These are phyloP conservation scores for Geoglossum cookeanum DNA, from an alignment of 2,329 filamentous ascomycete genomes.

Conservation along the genomic window DNA sequence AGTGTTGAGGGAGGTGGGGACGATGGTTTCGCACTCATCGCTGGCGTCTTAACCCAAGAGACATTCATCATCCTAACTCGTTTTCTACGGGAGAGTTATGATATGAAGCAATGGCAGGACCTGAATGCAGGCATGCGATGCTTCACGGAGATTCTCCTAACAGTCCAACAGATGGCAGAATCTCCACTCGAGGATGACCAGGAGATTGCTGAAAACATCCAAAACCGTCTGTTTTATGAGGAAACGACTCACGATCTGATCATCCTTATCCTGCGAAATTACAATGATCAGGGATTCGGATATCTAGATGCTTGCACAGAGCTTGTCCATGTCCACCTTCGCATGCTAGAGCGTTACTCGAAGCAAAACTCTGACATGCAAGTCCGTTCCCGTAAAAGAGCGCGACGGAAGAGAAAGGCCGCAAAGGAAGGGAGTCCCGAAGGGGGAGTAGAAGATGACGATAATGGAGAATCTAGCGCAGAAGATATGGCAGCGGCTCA, in stretches of 20 bases:
- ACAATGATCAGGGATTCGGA: constrained; percentile 83
- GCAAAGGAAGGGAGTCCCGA: constrained; percentile 17
- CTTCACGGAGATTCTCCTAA: constrained; percentile 84
- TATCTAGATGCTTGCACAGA: constrained; percentile 89
- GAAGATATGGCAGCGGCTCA: constrained; percentile 59
- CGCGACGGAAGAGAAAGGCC: constrained; percentile 43
- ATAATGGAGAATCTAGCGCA: constrained; percentile 44
- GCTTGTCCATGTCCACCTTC: constrained; percentile 74
- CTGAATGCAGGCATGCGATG: constrained; percentile 78
- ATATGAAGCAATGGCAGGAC: constrained; percentile 74
- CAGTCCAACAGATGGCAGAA: constrained; percentile 78
- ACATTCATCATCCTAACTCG: constrained; percentile 81
- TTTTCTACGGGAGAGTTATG: constrained; percentile 58
- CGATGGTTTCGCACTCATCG: constrained; percentile 71
- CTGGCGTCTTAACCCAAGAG: constrained; percentile 80
- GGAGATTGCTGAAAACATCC: constrained; percentile 93
- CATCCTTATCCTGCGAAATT: constrained; percentile 59
- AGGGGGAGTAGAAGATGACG: constrained; percentile 26
- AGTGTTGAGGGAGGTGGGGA: constrained; percentile 33
- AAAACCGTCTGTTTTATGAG: constrained; percentile 96
- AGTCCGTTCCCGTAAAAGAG: constrained; percentile 60
- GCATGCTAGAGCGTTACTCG: constrained; percentile 80
- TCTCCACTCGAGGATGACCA: constrained; percentile 80
- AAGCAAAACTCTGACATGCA: constrained; percentile 92
- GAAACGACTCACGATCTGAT: constrained; percentile 83